Evolutionary conservation across 2,329 filamentous ascomycete species (phyloP).

Genomic region (Lojkania enalia): DNA sequence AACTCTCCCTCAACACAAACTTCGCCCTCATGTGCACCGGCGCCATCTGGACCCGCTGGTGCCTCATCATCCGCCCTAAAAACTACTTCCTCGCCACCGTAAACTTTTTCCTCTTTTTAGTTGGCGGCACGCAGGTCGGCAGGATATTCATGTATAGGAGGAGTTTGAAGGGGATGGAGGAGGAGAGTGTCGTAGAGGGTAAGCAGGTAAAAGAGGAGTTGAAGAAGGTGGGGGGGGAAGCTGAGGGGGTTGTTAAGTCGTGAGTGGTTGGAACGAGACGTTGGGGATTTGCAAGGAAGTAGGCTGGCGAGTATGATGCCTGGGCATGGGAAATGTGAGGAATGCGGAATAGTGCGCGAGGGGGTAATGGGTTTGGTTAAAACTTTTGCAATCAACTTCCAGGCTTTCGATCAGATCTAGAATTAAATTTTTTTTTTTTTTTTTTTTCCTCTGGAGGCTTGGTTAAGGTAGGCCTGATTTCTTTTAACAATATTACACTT

Average conservation of each 20-base stretch:
- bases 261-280: conserved; percentile 15
- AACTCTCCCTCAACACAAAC: conserved; percentile 93
- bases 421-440: too few relatives aligned
- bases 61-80: conserved; percentile 91
- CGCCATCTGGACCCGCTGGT: conserved; percentile 98
- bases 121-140: conserved; percentile 79
- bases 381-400: too few relatives aligned
- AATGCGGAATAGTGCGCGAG: too few relatives aligned
- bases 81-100: conserved; percentile 93
- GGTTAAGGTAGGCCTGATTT: too few relatives aligned
- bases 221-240: conserved; percentile 36
- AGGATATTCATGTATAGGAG: conserved; percentile 73
- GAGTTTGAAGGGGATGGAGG: conserved; percentile 57
- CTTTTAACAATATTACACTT: too few relatives aligned
- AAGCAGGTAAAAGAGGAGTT: conserved; percentile 37
- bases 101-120: conserved; percentile 95
- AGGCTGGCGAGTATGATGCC: too few relatives aligned
- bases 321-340: too few relatives aligned
- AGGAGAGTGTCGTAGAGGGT: conserved; percentile 44
- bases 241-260: conserved; percentile 27
- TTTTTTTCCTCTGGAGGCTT: too few relatives aligned
- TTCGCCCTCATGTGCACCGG: conserved; percentile 86
- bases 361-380: too few relatives aligned
- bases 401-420: too few relatives aligned
- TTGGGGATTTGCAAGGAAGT: too few relatives aligned